These are phyloP conservation scores for Podaxis sp. DNA, from an alignment of 768 basidiomycete species.

Conservation along the genomic window DNA sequence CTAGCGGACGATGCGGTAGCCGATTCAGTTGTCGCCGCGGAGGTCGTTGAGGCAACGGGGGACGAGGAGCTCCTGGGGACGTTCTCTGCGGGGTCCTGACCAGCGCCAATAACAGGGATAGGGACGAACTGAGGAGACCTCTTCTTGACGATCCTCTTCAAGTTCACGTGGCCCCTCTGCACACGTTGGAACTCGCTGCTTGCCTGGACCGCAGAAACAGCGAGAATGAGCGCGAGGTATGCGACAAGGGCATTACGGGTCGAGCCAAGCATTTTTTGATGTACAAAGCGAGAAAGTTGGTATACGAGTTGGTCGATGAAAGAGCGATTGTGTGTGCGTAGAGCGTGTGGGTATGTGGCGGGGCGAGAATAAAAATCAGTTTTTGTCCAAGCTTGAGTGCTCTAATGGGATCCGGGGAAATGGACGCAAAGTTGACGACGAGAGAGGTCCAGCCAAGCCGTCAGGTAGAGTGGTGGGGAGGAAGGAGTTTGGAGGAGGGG, in stretches of 20 bases:
- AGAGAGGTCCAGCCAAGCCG: constrained; percentile 11
- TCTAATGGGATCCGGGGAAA: neutral
- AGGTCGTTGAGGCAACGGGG: constrained; percentile 18
- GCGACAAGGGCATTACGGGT: constrained; percentile 55
- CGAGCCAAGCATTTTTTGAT: constrained; percentile 10
- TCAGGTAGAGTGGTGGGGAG: constrained; percentile 12
- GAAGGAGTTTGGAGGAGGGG: constrained; percentile 18
- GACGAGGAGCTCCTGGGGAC: constrained; percentile 18
- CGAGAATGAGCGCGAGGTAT: constrained; percentile 54
- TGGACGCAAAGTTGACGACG: neutral
- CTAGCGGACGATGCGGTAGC: neutral
- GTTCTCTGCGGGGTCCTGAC: constrained; percentile 24
- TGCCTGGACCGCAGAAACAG: constrained; percentile 46
- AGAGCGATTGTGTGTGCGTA: constrained; percentile 42
- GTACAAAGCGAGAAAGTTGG: neutral
- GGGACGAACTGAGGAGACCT: constrained; percentile 23
- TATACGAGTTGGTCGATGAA: constrained; percentile 14
- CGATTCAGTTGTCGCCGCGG: constrained; percentile 9
- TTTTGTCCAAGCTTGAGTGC: neutral
- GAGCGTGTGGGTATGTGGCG: constrained; percentile 43
- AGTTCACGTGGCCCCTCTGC: constrained; percentile 55
- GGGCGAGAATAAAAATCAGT: neutral
- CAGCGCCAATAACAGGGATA: constrained; percentile 33
- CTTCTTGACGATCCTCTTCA: constrained; percentile 71
- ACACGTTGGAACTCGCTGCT: constrained; percentile 36